Evolutionary conservation across 192 early-diverging fungal species (phyloP).

Genomic region (Dispira parvispora): DNA sequence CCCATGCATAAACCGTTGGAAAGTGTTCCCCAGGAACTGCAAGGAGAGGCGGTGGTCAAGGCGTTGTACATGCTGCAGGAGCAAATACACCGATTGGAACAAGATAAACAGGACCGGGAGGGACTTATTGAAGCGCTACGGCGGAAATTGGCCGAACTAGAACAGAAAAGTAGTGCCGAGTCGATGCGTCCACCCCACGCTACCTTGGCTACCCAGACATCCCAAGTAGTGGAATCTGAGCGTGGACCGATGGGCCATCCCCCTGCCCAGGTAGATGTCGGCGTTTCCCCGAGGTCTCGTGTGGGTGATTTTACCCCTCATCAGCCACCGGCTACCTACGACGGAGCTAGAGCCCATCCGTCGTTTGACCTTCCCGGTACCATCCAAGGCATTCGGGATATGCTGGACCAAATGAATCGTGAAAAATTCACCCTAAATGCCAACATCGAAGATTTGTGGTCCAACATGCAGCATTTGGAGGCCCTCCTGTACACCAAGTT

Average conservation of each 20-base stretch:
- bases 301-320: too few species aligned
- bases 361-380: too few species aligned
- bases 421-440: neutral
- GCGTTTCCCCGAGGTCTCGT: too few species aligned
- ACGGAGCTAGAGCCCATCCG: too few species aligned
- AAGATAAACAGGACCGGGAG: neutral
- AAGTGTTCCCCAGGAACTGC: neutral
- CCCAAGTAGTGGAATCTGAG: neutral
- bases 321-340: too few species aligned
- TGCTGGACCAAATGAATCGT: neutral
- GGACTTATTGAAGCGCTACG: neutral
- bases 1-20: neutral
- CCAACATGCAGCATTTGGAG: neutral
- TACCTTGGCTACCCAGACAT: conserved; percentile 1
- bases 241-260: too few species aligned
- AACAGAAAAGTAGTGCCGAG: neutral
- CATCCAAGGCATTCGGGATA: neutral
- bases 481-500: too few species aligned
- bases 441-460: neutral
- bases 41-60: neutral
- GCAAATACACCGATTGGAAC: neutral
- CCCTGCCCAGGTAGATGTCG: too few species aligned
- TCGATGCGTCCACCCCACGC: neutral
- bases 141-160: neutral
- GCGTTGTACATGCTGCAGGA: neutral